Conservation (phyloP, 352 stramenopile species). For the Globisporangium polare region DNA sequence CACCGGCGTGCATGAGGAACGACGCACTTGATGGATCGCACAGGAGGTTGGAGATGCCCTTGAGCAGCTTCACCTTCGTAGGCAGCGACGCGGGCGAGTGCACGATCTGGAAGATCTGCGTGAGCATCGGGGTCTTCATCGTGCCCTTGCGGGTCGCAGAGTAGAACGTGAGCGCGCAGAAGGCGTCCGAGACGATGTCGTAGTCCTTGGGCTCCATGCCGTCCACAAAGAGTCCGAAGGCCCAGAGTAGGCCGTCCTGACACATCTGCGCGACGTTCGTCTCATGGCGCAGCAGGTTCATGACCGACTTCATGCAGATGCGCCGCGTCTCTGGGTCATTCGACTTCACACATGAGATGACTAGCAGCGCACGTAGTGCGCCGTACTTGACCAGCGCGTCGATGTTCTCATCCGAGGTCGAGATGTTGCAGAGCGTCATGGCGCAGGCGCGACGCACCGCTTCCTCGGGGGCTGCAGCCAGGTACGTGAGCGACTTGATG, state of each 20-base stretch:
- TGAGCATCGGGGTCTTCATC: conserved; percentile 36
- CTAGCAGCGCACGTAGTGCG: conserved; percentile 85
- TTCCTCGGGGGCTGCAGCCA: conserved; percentile 67
- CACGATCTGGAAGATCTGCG: conserved; percentile 38
- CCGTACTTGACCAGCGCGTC: conserved; percentile 85
- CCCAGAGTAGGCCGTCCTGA: conserved; percentile 69
- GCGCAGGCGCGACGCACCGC: conserved; percentile 69
- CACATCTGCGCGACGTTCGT: conserved; percentile 54
- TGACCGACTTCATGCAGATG: conserved; percentile 65
- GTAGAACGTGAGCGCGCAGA: conserved; percentile 60
- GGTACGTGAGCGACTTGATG: conserved; percentile 64
- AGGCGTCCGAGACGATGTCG: conserved; percentile 60
- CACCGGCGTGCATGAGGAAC: conserved; percentile 20
- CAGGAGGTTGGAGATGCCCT: conserved; percentile 49
- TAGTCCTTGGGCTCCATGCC: conserved; percentile 54
- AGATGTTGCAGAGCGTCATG: conserved; percentile 92
- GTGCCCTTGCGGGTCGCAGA: conserved; percentile 37
- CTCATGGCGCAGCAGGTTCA: conserved; percentile 55
- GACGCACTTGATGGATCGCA: conserved; percentile 27
- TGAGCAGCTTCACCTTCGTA: conserved; percentile 42
- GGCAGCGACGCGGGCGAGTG: conserved; percentile 9
- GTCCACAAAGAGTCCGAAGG: conserved; percentile 55
- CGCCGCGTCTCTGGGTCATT: conserved; percentile 72
- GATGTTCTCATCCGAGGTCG: conserved; percentile 85
- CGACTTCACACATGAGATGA: conserved; percentile 78